phyloP scores from a whole-genome alignment of 345 rosid species.

The Acer campestre region DNA sequence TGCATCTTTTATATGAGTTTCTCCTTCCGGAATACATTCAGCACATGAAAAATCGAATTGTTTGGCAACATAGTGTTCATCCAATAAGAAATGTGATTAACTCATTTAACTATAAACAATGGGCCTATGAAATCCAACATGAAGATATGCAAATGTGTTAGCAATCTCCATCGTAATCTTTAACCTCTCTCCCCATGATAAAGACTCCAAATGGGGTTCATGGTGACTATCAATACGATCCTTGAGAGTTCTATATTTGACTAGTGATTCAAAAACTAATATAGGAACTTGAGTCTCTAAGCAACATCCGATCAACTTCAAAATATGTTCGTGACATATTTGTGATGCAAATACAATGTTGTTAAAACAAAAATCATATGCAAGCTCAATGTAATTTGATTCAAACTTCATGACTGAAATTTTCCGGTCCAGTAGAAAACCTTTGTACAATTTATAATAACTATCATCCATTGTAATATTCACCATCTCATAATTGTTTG shows the following conservation, averaged over 20 bases:
- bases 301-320: too few species aligned
- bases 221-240: not conserved
- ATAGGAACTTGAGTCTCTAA: too few species aligned
- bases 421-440: too few species aligned
- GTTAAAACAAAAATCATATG: not conserved
- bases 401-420: conserved; percentile 15
- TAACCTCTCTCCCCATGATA: conserved; percentile 24
- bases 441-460: not conserved
- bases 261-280: too few species aligned
- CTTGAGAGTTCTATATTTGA: too few species aligned
- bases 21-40: conserved; percentile 24
- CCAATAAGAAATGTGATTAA: not conserved
- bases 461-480: not conserved
- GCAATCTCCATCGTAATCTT: conserved; percentile 28
- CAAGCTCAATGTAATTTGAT: too few species aligned
- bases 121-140: conserved; percentile 24
- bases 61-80: conserved; percentile 8
- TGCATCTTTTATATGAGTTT: not conserved
- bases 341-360: conserved; percentile 18
- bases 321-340: conserved; percentile 20
- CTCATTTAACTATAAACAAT: conserved; percentile 22
- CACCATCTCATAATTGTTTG: not conserved
- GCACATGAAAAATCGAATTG: conserved; percentile 11
- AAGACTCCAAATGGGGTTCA: not conserved
- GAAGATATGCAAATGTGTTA: conserved; percentile 18